phyloP scores from a whole-genome alignment of 768 basidiomycete species.

The Psilocybe cyanescens region DNA sequence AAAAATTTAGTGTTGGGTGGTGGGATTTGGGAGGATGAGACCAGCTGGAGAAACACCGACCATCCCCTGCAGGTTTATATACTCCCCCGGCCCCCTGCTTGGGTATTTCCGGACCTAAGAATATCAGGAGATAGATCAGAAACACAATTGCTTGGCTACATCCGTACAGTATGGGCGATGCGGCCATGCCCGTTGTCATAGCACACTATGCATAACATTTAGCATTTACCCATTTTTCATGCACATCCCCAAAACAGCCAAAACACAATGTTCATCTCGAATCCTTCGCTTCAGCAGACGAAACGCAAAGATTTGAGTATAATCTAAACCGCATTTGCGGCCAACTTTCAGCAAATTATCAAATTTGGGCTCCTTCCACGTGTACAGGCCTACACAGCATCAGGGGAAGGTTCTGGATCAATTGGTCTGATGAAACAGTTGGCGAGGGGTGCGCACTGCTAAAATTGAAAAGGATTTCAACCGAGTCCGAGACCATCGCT shows the following conservation, averaged over 20 bases:
- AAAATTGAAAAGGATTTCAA: no score
- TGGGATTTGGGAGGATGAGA: slow-evolving; percentile 22
- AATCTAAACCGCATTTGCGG: no score
- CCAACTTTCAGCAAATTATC: no score
- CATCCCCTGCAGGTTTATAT: slow-evolving; percentile 18
- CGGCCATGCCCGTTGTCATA: not conserved
- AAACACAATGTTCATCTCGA: no score
- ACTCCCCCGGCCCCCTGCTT: not conserved
- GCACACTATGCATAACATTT: not conserved
- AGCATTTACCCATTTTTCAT: no score
- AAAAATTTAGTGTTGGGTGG: slow-evolving; percentile 10
- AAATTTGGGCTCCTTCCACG: not conserved
- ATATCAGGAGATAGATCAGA: not conserved
- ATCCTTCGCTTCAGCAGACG: no score
- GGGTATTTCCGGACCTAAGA: slow-evolving; percentile 10
- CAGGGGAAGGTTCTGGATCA: not conserved
- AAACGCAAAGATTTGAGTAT: no score
- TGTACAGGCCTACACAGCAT: not conserved
- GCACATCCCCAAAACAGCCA: no score
- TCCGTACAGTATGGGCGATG: not conserved
- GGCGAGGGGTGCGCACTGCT: not conserved
- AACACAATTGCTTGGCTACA: not conserved
- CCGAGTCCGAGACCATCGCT: not conserved
- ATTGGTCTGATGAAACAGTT: not conserved
- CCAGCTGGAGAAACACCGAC: slow-evolving; percentile 25